Evolutionary conservation across 441 rosid genomes (phyloP), one percentile per base, ranked within the genome.

Genomic region (Euphorbia schlechtendalii): DNA sequence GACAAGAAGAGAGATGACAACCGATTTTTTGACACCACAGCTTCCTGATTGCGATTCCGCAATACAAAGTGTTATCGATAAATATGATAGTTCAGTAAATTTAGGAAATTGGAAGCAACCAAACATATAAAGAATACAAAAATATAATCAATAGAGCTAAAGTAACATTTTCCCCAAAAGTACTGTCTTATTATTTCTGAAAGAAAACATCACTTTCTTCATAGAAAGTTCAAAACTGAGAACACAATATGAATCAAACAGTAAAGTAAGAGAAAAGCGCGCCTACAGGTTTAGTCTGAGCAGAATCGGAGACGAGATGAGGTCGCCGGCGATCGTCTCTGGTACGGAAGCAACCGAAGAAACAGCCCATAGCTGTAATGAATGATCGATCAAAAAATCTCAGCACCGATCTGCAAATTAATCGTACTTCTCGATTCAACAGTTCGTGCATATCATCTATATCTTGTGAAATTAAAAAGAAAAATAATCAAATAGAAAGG

Each of bases 271-370:
- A 22, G 18, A 67, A n/a, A 53, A 38, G 43, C 22, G 43, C 15
- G 28, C 28, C 30, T 76, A 74, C 83, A 41, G 69, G 46, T 69
- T 27, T 27, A 79, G 73, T 20, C 59, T 72, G 74, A 24, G 73
- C n/a, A 61, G 78, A 68, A 45, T 52, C 52, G 38, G 71, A 74
- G 65, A 69, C 68, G 75, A 57, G 18, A 13, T 40, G 62, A 17
- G 57, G 68, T 9, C 60, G 60, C 43, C 45, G 61, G 46, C 61
- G 70, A 38, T 72, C 80, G 68, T 81, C 85, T 72, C 76, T 80
- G 68, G 67, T 51, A 38, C 97, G 92, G 68, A 93, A 86, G 74
- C 98, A 93, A 15, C 76, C 80, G 41, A 93, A 72, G 75, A 93
- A 85, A 66, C 97, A 90, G 46, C 91, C 87, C 96, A 92, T 93